Evolutionary conservation across 169 alveolate genomes (phyloP).

Genomic region (Eimeria brunetti): DNA sequence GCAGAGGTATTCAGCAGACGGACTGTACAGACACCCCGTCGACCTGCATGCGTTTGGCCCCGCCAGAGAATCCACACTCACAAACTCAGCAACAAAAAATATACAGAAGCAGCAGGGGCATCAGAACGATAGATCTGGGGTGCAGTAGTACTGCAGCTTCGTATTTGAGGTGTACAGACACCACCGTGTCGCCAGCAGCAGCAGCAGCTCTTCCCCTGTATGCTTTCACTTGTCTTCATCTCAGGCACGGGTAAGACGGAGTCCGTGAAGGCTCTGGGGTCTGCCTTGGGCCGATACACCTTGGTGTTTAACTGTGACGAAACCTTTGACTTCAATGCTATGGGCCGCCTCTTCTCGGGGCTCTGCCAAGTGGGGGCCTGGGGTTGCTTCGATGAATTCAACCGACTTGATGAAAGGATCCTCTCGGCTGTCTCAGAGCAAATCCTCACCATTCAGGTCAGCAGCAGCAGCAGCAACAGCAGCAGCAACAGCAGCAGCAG

Average conservation of each 20-base stretch:
- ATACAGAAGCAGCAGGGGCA: no score
- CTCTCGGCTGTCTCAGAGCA: constrained; percentile 95
- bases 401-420: constrained; percentile 95
- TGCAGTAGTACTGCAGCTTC: no score
- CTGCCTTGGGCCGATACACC: constrained; percentile 96
- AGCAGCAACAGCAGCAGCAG: neutral
- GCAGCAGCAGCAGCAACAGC: neutral
- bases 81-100: no score
- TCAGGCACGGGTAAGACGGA: constrained; percentile 99
- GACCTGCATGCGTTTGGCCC: no score
- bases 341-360: constrained; percentile 97
- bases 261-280: constrained; percentile 98
- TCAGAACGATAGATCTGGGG: no score
- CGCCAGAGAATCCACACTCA: no score
- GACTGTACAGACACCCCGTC: neutral
- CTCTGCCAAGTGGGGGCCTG: constrained; percentile 98
- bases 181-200: no score
- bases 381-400: constrained; percentile 99
- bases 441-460: constrained; percentile 90
- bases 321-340: constrained; percentile 97
- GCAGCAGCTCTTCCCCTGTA: neutral
- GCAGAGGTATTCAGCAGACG: neutral
- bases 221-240: neutral
- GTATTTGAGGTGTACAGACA: no score
- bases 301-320: constrained; percentile 99